Base-by-base conservation (phyloP, 1,284 basidiomycete genomes). In the Lignosus rhinocerotis region DNA sequence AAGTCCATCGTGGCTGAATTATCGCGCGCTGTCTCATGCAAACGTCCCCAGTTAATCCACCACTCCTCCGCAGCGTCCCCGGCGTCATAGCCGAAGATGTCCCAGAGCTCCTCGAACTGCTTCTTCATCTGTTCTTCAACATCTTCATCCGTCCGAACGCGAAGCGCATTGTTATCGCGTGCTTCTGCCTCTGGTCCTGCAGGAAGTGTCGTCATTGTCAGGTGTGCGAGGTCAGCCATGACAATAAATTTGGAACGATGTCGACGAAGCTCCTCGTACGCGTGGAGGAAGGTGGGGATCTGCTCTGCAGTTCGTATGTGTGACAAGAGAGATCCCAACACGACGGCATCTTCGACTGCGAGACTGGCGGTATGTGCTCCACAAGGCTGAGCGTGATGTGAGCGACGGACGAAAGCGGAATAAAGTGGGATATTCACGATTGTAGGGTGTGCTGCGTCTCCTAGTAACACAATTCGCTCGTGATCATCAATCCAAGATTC, bases 401-500 rank as follows among this genome's bases (percentile, higher is more conserved):
- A 47, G 8, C 7, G 9, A 16, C n/a, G 25, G 25, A n/a, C 25
- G 6, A n/a, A 32, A n/a, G 10, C 8, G 10, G 17, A 21, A 14
- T 5, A 11, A 39, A 39, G 5, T 14, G 5, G 11, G 17, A 7
- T 9, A 82, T 73, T 52, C 79, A 69, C 58, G 70, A 73, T 70
- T 51, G 78, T 71, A 0, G 80, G 76, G 64, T 81, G 80, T 5
- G 80, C 80, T 0, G 80, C 76, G 58, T 82, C 80, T 36, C 81
- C 81, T 36, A 83, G 65, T 5, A 82, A 67, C 19, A 80, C 66
- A 12, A 82, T 69, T 16, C 73, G 72, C 3, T 75, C 75, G 30
- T 72, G 73, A 0, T 74, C 66, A 60, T 85, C 80, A 0, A 82
- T 79, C 86, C 86, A 88, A 25, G 82, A 76, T 41, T 84, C 79